Evolutionary conservation across 1,139 yeast genomes (phyloP).

Genomic region (Pichia sp.): DNA sequence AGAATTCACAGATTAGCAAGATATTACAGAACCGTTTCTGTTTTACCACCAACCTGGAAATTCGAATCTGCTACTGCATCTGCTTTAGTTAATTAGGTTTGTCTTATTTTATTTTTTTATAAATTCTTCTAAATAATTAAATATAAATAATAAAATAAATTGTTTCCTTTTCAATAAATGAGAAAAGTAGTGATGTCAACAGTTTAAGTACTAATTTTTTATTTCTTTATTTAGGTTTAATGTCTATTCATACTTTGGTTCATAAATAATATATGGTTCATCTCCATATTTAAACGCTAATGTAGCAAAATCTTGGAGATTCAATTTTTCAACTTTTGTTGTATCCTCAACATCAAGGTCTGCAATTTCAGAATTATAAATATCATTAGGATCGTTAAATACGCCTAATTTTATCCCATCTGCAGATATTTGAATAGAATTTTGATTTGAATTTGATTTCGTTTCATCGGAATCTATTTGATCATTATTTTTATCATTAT

Average conservation of each 20-base stretch:
- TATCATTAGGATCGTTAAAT: conserved; percentile 5
- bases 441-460: conserved; percentile 1
- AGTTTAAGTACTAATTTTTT: neutral
- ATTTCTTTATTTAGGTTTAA: neutral
- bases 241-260: conserved; percentile 29
- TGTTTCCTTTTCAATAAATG: too few relatives aligned
- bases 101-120: conserved; percentile 6
- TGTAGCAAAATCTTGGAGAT: conserved; percentile 20
- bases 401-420: conserved; percentile 9
- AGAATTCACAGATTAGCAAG: conserved; percentile 99
- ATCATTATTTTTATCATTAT: conserved; percentile 4
- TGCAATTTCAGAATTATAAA: conserved; percentile 1
- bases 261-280: conserved; percentile 36
- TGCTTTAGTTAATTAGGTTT: conserved; percentile 90
- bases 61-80: conserved; percentile 99
- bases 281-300: conserved; percentile 38
- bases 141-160: conserved; percentile 10
- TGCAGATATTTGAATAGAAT: neutral
- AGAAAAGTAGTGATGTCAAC: neutral
- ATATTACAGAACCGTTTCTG: conserved; percentile 99
- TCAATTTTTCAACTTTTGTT: conserved; percentile 14
- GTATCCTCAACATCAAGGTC: conserved; percentile 11
- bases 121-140: conserved; percentile 1
- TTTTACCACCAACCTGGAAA: conserved; percentile 99
- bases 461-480: conserved; percentile 15